Base-by-base conservation (phyloP, 148 eudicot species). In the Limonium bicolor region DNA sequence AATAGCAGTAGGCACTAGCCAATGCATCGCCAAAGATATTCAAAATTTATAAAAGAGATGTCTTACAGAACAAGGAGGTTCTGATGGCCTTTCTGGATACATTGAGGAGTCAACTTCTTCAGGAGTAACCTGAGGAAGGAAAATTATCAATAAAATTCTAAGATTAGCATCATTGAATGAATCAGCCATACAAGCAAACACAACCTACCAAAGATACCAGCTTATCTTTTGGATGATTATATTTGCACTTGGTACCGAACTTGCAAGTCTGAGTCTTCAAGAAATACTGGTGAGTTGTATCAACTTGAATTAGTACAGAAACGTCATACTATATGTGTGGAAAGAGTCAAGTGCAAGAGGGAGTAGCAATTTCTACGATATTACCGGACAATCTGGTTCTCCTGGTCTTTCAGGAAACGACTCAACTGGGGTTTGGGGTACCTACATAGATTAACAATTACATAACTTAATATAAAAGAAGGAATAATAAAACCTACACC, bases 351-450 rank as follows among this genome's bases (percentile, higher is more conserved):
- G 11, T 16, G 27, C 14, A 44, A 17, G 27, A 24, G 32, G 25
- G 23, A 41, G 17, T 16, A 32, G 29, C 23, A 22, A 45, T 24
- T 44, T 24, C 14, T 36, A 27, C 26, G 41, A n/a, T n/a, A 69
- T 65, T 90, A 90, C 99, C 50, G 99, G 95, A 60, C 99, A 90
- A 65, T 90, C 99, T 16, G 81, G 93, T 52, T 66, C 82, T 59
- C 88, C 94, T 5, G 95, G 88, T 61, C 99, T 80, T 65, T 80
- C 93, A 13, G 95, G 99, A 63, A 73, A 82, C 22, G 64, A 40
- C 54, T 80, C 95, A 49, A 63, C 21, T 50, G 74, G 60, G 46
- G 60, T 45, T 29, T 67, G 56, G 10, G 84, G 94, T 33, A 74
- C 76, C 93, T 84, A 80, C 61, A 55, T 28, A 32, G 32, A 32